Evolutionary conservation across 2,329 filamentous ascomycete species (phyloP).

Genomic region (Botryotinia convoluta): DNA sequence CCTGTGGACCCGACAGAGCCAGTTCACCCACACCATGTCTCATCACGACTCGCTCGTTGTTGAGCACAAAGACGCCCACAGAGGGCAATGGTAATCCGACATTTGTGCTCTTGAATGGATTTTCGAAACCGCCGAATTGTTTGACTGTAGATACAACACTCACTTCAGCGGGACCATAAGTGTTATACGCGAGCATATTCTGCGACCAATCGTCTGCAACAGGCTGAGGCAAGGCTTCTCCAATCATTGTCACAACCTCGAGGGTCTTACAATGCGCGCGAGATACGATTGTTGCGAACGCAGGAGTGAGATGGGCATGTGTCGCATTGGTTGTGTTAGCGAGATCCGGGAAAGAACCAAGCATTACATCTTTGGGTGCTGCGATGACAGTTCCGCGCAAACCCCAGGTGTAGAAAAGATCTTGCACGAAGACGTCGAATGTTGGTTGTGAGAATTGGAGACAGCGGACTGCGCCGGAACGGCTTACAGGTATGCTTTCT

Average conservation of each 20-base stretch:
- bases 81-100: constrained; percentile 7
- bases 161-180: constrained; percentile 18
- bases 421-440: constrained; percentile 14
- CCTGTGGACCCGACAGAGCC: constrained; percentile 48
- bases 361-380: constrained; percentile 12
- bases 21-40: constrained; percentile 35
- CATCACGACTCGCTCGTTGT: constrained; percentile 26
- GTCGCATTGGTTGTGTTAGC: neutral
- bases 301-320: constrained; percentile 12
- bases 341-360: constrained; percentile 8
- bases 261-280: constrained; percentile 1
- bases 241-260: constrained; percentile 9
- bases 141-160: constrained; percentile 24
- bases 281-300: constrained; percentile 11
- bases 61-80: constrained; percentile 41
- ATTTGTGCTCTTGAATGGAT: neutral
- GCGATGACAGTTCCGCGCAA: constrained; percentile 12
- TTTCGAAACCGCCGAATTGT: constrained; percentile 1
- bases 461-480: neutral
- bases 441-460: constrained; percentile 11
- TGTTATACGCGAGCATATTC: neutral
- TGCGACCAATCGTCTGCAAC: constrained; percentile 31
- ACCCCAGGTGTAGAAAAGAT: constrained; percentile 12
- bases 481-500: neutral
- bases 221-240: constrained; percentile 6